Conservation (phyloP, 2,329 filamentous ascomycete genomes). For the Verticillium nonalfalfae region DNA sequence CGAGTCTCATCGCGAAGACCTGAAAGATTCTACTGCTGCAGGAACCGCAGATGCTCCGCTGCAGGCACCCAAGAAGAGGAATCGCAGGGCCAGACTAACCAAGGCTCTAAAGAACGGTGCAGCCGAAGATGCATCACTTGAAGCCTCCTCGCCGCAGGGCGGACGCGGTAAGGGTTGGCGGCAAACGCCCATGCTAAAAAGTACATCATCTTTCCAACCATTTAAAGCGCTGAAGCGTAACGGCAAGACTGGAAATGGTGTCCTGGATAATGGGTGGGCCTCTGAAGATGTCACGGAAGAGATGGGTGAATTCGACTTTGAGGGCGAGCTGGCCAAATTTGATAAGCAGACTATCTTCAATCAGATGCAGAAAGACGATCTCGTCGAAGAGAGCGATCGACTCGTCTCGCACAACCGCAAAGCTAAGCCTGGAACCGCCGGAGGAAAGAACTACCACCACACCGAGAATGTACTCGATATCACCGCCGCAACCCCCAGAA, state of each 20-base stretch:
- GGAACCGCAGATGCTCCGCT: constrained; percentile 9
- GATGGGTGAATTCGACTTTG: constrained; percentile 91
- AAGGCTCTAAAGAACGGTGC: constrained; percentile 20
- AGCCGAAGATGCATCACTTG: constrained; percentile 9
- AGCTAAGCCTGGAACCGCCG: constrained; percentile 61
- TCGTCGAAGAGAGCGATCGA: constrained; percentile 82
- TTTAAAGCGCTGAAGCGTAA: constrained; percentile 55
- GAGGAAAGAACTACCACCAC: constrained; percentile 86
- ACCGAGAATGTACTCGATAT: constrained; percentile 84
- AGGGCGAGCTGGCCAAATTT: constrained; percentile 83
- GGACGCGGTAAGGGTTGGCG: constrained; percentile 48
- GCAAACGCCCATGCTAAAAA: constrained; percentile 54
- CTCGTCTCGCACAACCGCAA: constrained; percentile 81
- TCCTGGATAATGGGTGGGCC: constrained; percentile 74
- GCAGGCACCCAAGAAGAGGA: constrained; percentile 19
- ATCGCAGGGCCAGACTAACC: constrained; percentile 18
- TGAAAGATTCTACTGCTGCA: background rate
- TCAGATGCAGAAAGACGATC: constrained; percentile 83
- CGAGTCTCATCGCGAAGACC: background rate
- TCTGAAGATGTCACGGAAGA: constrained; percentile 96
- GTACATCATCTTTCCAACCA: constrained; percentile 56
- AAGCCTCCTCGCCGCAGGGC: constrained; percentile 7
- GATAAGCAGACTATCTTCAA: constrained; percentile 91
- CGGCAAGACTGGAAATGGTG: constrained; percentile 31
- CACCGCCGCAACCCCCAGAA: constrained; percentile 31